These are phyloP conservation scores for Cubamyces lactineus DNA, from an alignment of 768 basidiomycete species.

Conservation along the genomic window DNA sequence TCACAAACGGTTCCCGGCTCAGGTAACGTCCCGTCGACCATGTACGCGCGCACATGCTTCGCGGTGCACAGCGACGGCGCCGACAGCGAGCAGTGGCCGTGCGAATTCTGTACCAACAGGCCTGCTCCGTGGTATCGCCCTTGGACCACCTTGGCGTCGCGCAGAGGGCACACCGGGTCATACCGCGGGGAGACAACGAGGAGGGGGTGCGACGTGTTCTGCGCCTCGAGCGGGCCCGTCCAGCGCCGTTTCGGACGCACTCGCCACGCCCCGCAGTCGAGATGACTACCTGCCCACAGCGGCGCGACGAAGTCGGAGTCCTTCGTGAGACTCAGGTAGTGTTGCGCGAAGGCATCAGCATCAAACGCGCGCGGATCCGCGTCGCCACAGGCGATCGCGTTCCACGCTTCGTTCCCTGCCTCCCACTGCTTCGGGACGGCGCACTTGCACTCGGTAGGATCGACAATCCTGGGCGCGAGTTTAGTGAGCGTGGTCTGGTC, in stretches of 20 bases:
- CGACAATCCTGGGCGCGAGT: slow-evolving; percentile 15
- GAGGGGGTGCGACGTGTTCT: slow-evolving; percentile 23
- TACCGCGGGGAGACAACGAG: slow-evolving; percentile 25
- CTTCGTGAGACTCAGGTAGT: slow-evolving; percentile 1
- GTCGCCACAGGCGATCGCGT: slow-evolving; percentile 22
- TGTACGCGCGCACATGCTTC: slow-evolving; percentile 25
- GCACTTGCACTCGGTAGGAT: slow-evolving; percentile 23
- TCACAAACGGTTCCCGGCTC: slow-evolving; percentile 27
- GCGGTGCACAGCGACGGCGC: slow-evolving; percentile 29
- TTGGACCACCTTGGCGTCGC: slow-evolving; percentile 23
- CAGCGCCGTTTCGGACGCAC: slow-evolving; percentile 25
- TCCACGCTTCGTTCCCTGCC: slow-evolving; percentile 18
- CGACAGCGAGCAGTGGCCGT: slow-evolving; percentile 26
- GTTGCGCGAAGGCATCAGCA: not conserved
- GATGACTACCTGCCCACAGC: slow-evolving; percentile 20
- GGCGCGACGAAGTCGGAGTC: slow-evolving; percentile 15
- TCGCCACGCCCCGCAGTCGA: slow-evolving; percentile 23
- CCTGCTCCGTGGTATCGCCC: slow-evolving; percentile 22
- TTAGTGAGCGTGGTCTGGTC: slow-evolving; percentile 15
- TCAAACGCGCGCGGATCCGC: slow-evolving; percentile 11
- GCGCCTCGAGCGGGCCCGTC: slow-evolving; percentile 24
- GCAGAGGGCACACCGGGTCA: slow-evolving; percentile 28
- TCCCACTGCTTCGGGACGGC: not conserved
- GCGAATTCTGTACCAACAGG: slow-evolving; percentile 27
- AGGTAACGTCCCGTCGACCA: slow-evolving; percentile 26